Base-by-base conservation (phyloP, 2,329 filamentous ascomycete genomes). In the Colletotrichum cordylinicola region DNA sequence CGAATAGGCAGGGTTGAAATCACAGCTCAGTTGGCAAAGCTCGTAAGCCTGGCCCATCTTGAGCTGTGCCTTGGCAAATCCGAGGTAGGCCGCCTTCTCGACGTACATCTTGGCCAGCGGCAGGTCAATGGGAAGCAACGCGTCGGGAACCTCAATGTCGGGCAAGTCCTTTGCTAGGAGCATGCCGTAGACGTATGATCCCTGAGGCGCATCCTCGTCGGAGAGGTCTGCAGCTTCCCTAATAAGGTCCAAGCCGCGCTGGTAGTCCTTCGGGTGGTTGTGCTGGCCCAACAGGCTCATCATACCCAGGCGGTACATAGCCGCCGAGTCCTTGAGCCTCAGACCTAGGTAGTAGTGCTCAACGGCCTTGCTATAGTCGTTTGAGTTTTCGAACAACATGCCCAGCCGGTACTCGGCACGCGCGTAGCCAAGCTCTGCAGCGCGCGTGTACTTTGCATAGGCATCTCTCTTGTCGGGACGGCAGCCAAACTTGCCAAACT, bases 41-140 rank as follows among this genome's bases (percentile, higher is more conserved):
- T 99, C 97, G 84, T 98, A 98, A 4, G 96, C 95, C 78, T 96
- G 94, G 18, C 96, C 97, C 95, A 99, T 98, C 87, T 98, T 98
- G 39, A 98, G 89, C 84, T 99, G 97, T 8, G 97, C 96, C 85
- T 98, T 98, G 68, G 96, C 94, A 82, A 99, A 99, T 66, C 97
- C 96, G 65, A 98, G 91, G 83, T 97, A 98, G 2, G 97, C 97
- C 1, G 97, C 95, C 87, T 98, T 98, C 85, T 98, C 96, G 77
- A 99, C 96, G 83, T 98, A 98, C 83, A 95, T 91, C 80, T 94
- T 93, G 5, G 97, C 94, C 18, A 90, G 90, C 37, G 91, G 90
- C 72, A 96, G 87, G 83, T 98, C 94, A 67, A 91, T 91, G 0
- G 93, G 91, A 21, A 98, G 86, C 74, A 93, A 90, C 43, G 86